phyloP scores from a whole-genome alignment of 2,329 filamentous ascomycete species.

The Coniochaeta ligniaria region DNA sequence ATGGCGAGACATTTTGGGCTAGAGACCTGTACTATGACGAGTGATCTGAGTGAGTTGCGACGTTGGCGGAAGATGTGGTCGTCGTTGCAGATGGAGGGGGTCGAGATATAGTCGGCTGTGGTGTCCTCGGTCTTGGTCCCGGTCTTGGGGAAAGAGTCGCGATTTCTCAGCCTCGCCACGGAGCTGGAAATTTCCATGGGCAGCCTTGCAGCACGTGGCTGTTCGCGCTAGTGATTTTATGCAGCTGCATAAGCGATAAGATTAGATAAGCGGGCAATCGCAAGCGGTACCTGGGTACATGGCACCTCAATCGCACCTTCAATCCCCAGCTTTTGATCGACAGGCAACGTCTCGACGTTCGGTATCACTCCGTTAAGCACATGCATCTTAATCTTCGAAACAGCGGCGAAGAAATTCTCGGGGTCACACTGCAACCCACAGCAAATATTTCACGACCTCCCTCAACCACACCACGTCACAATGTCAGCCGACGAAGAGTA shows the following conservation, averaged over 20 bases:
- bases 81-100: neutral
- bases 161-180: slow-evolving; percentile 12
- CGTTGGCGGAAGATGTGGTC: neutral
- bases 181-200: neutral
- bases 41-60: neutral
- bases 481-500: slow-evolving; percentile 2
- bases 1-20: slow-evolving; percentile 71
- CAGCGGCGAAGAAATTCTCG: neutral
- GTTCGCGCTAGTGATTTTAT: neutral
- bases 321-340: neutral
- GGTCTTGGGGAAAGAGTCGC: neutral
- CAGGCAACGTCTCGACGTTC: neutral
- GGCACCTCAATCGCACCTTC: neutral
- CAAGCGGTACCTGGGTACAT: neutral
- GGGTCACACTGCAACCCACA: neutral
- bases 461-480: neutral
- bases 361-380: neutral
- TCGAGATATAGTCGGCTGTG: neutral
- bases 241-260: neutral
- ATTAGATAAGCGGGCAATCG: slow-evolving; percentile 10
- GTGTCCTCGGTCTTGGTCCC: too few species aligned
- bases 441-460: neutral
- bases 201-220: slow-evolving; percentile 1
- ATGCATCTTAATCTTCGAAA: neutral
- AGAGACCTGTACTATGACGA: neutral